Percentiles rank a stretch among this genome's conserved stretches.
These are phyloP conservation scores for Elsinoe fawcettii DNA, from an alignment of 2,329 filamentous ascomycete genomes.

Conservation along the genomic window DNA sequence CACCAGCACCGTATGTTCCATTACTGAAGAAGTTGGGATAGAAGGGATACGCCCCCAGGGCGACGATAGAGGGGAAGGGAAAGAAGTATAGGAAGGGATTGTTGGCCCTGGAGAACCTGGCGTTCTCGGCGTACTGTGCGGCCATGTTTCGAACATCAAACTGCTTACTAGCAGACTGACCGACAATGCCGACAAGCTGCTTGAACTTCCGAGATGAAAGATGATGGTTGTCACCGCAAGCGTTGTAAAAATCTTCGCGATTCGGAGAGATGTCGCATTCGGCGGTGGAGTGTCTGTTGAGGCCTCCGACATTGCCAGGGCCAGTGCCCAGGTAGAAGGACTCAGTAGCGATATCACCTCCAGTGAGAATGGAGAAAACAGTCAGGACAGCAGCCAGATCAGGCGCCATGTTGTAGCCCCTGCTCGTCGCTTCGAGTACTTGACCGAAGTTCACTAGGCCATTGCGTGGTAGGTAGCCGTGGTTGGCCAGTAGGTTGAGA, in stretches of 20 bases:
- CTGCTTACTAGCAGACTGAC: constrained; percentile 20
- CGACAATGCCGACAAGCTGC: constrained; percentile 25
- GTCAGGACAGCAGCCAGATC: constrained; percentile 33
- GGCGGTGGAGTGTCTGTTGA: constrained; percentile 27
- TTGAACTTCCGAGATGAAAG: constrained; percentile 26
- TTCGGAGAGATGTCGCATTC: constrained; percentile 28
- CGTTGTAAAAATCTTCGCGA: constrained; percentile 31
- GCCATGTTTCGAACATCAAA: constrained; percentile 25
- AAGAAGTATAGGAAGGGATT: constrained; percentile 30
- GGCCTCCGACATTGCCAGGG: constrained; percentile 22
- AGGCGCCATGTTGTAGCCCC: constrained; percentile 33
- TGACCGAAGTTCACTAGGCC: constrained; percentile 30
- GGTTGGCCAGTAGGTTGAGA: constrained; percentile 23
- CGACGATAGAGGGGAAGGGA: constrained; percentile 28
- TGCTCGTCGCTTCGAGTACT: constrained; percentile 27
- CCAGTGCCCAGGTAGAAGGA: constrained; percentile 25
- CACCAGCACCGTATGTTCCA: constrained; percentile 31
- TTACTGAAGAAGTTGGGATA: constrained; percentile 31
- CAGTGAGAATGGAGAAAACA: constrained; percentile 26
- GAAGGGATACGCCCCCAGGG: constrained; percentile 25
- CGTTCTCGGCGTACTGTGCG: constrained; percentile 20
- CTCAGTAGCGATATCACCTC: constrained; percentile 24
- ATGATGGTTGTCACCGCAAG: constrained; percentile 29
- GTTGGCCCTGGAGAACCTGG: constrained; percentile 21
- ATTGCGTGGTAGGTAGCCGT: constrained; percentile 22